These are phyloP conservation scores for Betula pendula DNA, from an alignment of 306 rosid genomes.

Conservation along the genomic window DNA sequence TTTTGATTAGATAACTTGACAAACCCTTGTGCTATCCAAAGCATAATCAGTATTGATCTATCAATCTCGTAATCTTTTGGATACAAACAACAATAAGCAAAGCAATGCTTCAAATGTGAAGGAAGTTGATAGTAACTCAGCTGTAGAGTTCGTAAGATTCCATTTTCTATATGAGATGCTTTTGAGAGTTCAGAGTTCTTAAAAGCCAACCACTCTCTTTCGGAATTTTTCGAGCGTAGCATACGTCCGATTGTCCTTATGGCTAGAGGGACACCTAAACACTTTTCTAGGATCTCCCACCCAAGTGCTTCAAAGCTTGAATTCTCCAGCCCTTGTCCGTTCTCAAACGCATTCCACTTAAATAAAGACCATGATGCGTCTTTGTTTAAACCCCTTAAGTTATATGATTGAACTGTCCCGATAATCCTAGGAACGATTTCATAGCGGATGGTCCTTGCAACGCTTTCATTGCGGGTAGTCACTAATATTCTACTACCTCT, in stretches of 20 bases:
- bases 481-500: slow-evolving; percentile 15
- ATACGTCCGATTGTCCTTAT: slow-evolving; percentile 12
- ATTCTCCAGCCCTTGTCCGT: neutral
- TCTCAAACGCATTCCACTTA: slow-evolving; percentile 7
- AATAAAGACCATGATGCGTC: slow-evolving; percentile 1
- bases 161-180: too few relatives aligned
- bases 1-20: neutral
- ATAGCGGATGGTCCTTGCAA: too few relatives aligned
- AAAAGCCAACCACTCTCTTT: neutral
- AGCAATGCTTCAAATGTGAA: neutral
- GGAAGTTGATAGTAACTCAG: neutral
- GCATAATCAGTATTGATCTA: neutral
- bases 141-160: neutral
- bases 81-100: slow-evolving; percentile 12
- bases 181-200: too few relatives aligned
- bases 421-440: neutral
- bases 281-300: neutral
- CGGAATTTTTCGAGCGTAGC: neutral
- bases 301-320: neutral
- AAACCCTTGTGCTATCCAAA: slow-evolving; percentile 30
- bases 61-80: neutral
- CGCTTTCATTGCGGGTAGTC: slow-evolving; percentile 10
- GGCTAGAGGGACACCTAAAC: slow-evolving; percentile 19
- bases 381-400: neutral
- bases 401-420: neutral